Evolutionary conservation across 1,284 basidiomycete genomes (phyloP).

Genomic region (Leccinum laetum): DNA sequence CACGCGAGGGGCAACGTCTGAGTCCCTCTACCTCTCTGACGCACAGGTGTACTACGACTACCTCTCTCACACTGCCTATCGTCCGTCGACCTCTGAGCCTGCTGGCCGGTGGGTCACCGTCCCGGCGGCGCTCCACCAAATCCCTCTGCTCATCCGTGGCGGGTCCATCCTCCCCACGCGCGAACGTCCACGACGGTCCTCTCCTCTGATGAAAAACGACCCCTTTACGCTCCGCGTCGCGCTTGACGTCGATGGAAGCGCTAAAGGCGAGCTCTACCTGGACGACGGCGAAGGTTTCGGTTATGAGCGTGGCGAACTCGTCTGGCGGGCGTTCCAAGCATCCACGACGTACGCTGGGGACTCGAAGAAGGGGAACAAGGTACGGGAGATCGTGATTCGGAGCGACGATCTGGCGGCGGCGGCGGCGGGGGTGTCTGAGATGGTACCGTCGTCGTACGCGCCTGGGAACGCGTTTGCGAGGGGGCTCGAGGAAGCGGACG

Average conservation of each 20-base stretch:
- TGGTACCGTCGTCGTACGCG: constrained; percentile 52
- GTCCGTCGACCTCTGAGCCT: no score
- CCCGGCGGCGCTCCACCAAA: constrained; percentile 73
- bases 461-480: constrained; percentile 69
- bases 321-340: constrained; percentile 81
- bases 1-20: no score
- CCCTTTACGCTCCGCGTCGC: constrained; percentile 93
- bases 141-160: constrained; percentile 91
- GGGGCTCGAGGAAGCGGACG: constrained; percentile 50
- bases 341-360: constrained; percentile 32
- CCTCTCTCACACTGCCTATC: no score
- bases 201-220: constrained; percentile 87
- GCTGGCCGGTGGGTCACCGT: constrained; percentile 36
- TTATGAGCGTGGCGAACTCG: constrained; percentile 76
- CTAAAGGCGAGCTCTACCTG: constrained; percentile 88
- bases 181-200: constrained; percentile 84
- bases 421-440: no score
- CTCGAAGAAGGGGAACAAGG: constrained; percentile 14
- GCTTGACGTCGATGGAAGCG: constrained; percentile 63
- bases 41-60: no score
- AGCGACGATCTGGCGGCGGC: constrained; percentile 58
- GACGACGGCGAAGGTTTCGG: constrained; percentile 93
- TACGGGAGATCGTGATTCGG: constrained; percentile 45
- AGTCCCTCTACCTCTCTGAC: no score
- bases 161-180: constrained; percentile 89